Percentiles rank a stretch among this genome's conserved stretches.
These are phyloP conservation scores for Pyrenochaeta sp. DNA, from an alignment of 2,329 filamentous ascomycete genomes.

Conservation along the genomic window DNA sequence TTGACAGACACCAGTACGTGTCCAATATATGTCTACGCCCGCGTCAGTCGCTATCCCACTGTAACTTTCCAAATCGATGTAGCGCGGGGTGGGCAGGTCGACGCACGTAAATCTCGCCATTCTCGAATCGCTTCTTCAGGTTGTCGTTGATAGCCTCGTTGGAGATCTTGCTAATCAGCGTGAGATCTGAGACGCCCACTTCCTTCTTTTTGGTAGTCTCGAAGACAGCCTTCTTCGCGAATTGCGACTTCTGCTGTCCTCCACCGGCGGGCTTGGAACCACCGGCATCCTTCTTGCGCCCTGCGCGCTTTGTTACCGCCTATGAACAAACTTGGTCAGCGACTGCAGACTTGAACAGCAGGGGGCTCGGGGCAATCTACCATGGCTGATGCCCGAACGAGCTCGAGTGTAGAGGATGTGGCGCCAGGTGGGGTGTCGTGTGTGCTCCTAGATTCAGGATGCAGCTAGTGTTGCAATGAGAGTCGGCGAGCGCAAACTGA, in stretches of 20 bases:
- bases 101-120: constrained; percentile 90
- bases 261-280: constrained; percentile 55
- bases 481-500: constrained; percentile 7
- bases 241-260: constrained; percentile 61
- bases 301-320: constrained; percentile 66
- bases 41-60: constrained; percentile 34
- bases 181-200: constrained; percentile 97
- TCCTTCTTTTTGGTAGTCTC: constrained; percentile 99
- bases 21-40: constrained; percentile 86
- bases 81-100: constrained; percentile 34
- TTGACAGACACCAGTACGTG: constrained; percentile 99
- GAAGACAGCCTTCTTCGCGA: constrained; percentile 94
- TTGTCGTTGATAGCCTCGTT: constrained; percentile 99
- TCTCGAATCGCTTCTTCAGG: constrained; percentile 96
- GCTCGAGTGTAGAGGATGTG: constrained; percentile 25
- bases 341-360: constrained; percentile 5
- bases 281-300: constrained; percentile 64
- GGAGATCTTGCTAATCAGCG: constrained; percentile 96
- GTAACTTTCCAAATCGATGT: constrained; percentile 11
- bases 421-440: constrained; percentile 21
- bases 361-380: constrained; percentile 27
- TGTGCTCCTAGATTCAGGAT: constrained; percentile 10
- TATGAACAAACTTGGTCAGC: constrained; percentile 39
- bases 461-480: background rate
- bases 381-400: constrained; percentile 48